Base-by-base conservation (phyloP, 306 rosid genomes). In the Alnus glutinosa region DNA sequence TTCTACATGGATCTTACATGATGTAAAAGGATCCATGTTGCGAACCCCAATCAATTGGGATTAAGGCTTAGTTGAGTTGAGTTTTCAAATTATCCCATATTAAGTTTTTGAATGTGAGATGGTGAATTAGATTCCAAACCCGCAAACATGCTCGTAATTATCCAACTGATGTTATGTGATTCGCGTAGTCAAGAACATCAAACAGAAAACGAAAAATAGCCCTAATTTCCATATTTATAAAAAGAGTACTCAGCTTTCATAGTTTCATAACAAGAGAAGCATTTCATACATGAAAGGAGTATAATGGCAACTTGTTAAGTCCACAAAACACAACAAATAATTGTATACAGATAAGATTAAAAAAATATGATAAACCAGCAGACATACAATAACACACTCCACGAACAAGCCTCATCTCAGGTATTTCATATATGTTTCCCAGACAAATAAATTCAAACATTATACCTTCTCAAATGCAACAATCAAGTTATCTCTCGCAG, bases 401-500 rank as follows among this genome's bases (percentile, higher is more conserved):
- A 11, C 18, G 14, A 66, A 66, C 44, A 42, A 44, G 51, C 50
- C 30, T 39, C 32, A 42, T 39, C 72, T 9, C 16, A 39, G 70
- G 70, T 14, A 8, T 7, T 18, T 39, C 44, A 42, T 39, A 9
- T 42, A 67, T 67, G 9, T 42, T 8, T 39, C 14, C 19, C 37
- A 15, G 47, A 64, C 70, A n/a, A 64, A 64, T 37, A 37, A 14
- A 16, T 16, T 39, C 72, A 42, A 67, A n/a, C 50, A 47, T 19
- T 62, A 82, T 86, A 95, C 99, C 99, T 95, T 95, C 87, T 95
- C 99, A 88, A 93, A 95, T 48, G 97, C 98, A 70, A 95, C 91
- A 77, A 90, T 89, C 85, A 95, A 87, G 86, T 95, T 95, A 57
- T 95, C 99, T 73, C 98, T 93, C 9, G 99, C 98, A 57, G 99